Evolutionary conservation across 495 filamentous ascomycete genomes (phyloP).

Genomic region (Sordaria brevicollis): DNA sequence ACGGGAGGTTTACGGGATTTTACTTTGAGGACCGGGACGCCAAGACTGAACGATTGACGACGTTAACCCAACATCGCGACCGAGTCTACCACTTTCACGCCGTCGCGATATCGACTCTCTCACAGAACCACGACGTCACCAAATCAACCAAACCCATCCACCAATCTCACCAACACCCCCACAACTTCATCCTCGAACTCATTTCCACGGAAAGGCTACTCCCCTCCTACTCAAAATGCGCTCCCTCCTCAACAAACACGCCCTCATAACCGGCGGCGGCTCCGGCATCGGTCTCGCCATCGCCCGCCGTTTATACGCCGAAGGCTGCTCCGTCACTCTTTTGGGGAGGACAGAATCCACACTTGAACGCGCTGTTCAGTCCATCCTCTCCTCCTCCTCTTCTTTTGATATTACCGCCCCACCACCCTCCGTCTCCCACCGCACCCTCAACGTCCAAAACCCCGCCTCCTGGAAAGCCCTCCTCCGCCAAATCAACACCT

Average conservation of each 20-base stretch:
- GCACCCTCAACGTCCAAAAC: conserved; percentile 18
- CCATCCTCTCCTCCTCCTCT: background rate
- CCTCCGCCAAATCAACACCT: background rate
- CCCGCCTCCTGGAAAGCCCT: conserved; percentile 12
- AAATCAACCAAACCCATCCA: too few relatives aligned
- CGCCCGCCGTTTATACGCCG: conserved; percentile 51
- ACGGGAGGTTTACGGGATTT: background rate
- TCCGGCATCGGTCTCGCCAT: conserved; percentile 42
- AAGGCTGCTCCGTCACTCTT: conserved; percentile 50
- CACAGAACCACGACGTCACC: too few relatives aligned
- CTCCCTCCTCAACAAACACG: conserved; percentile 23
- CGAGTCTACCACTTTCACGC: too few relatives aligned
- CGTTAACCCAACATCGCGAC: too few relatives aligned
- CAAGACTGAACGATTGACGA: background rate
- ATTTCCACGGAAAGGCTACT: background rate
- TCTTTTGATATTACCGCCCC: conserved; percentile 47
- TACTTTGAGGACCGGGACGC: background rate
- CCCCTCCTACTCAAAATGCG: background rate
- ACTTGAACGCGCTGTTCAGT: conserved; percentile 22
- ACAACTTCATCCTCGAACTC: background rate
- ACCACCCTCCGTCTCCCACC: too few relatives aligned
- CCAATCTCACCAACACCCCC: too few relatives aligned
- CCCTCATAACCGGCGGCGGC: conserved; percentile 29
- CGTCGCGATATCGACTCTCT: too few relatives aligned
- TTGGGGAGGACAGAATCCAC: conserved; percentile 35